Base-by-base conservation (phyloP, 768 basidiomycete genomes). In the Mrakia frigida region DNA sequence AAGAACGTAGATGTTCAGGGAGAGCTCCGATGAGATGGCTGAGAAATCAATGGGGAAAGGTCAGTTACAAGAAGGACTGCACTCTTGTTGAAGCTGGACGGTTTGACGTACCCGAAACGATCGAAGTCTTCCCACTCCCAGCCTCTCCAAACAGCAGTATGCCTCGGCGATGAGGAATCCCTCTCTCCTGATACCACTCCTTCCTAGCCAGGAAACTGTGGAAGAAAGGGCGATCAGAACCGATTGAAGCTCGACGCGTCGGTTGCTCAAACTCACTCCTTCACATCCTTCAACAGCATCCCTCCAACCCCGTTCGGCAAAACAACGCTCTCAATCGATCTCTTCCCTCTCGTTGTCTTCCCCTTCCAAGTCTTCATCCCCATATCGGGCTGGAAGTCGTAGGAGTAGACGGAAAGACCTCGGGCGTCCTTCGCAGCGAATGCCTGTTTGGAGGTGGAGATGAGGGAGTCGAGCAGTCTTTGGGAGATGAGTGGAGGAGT, bases 151-250 rank as follows among this genome's bases (percentile, higher is more conserved):
- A 84, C 31, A 92, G 85, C 28, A 92, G 86, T 81, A 91, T 91
- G 16, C 92, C 92, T 18, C 91, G 86, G 33, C 91, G 88, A 84
- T 91, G 92, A 1, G 92, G 92, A 76, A 93, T 92, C 0, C 91
- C 92, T 70, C 91, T 88, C 18, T 88, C 87, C 2, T 87, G 80
- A 79, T 93, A 93, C 52, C 92, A 93, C 31, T 83, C 75, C 79
- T 89, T 90, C 79, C 88, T 90, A 14, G 82, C 81, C 74, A 92
- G 83, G 79, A 93, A 93, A 11, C 56, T 59, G 56, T 43, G 2
- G 11, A 11, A 6, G 5, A 9, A 14, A 43, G 16, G 1, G 11
- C 43, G 16, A 43, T 11, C 43, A 6, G 16, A 43, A 43, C 6
- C 23, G 2, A 11, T 31, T 9, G n/a, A n/a, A 59, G 25, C 56